A percentile compares a stretch with the other conserved stretches of the same genome.
phyloP scores from a whole-genome alignment of 139 green algal species.

The Microglena sp. region DNA sequence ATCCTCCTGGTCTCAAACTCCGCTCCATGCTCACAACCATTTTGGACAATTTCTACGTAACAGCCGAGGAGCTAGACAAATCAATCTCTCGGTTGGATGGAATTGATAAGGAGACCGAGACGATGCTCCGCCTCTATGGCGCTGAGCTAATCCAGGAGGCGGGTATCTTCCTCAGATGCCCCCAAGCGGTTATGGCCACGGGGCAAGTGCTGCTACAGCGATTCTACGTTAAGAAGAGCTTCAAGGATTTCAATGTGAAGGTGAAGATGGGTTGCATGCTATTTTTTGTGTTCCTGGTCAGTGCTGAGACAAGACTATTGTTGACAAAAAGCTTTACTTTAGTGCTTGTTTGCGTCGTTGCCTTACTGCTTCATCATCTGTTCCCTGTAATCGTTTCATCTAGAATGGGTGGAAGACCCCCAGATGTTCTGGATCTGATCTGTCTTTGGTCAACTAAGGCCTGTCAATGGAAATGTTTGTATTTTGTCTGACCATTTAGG shows the following conservation, averaged over 20 bases:
- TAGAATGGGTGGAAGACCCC: too few species aligned
- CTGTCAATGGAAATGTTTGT: too few species aligned
- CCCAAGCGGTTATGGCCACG: conserved; percentile 76
- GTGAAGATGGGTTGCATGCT: conserved; percentile 30
- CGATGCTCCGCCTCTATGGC: conserved; percentile 59
- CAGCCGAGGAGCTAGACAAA: conserved; percentile 54
- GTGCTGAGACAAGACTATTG: too few species aligned
- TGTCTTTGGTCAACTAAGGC: too few species aligned
- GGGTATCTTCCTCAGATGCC: conserved; percentile 56
- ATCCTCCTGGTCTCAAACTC: too few species aligned
- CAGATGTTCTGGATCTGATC: too few species aligned
- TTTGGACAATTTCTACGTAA: conserved; percentile 85
- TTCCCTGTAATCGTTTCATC: too few species aligned
- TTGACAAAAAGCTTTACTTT: too few species aligned
- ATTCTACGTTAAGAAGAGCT: conserved; percentile 89
- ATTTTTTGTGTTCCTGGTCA: neutral
- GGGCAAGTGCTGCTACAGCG: conserved; percentile 86
- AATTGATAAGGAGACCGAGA: conserved; percentile 65
- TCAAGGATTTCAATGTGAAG: conserved; percentile 74
- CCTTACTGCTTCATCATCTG: too few species aligned
- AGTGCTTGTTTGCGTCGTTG: too few species aligned
- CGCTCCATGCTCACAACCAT: conserved; percentile 53
- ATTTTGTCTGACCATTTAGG: too few species aligned
- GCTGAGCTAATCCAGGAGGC: conserved; percentile 62
- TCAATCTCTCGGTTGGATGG: conserved; percentile 59